Evolutionary conservation across 1,284 basidiomycete species (phyloP), one percentile per base, ranked within the genome.

Genomic region (Apiotrichum domesticum): DNA sequence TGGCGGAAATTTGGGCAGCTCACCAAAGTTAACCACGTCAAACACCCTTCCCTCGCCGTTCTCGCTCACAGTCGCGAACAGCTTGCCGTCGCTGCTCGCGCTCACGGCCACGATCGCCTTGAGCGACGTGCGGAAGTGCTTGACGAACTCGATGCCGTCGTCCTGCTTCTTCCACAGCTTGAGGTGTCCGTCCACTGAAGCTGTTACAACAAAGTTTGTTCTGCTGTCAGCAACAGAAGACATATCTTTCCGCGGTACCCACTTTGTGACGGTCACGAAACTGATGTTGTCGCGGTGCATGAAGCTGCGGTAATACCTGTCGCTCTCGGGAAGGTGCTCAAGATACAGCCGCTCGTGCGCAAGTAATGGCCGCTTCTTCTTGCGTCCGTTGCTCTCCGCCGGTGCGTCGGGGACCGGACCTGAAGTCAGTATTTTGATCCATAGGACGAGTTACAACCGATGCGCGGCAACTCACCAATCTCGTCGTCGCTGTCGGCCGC

Each of bases 91-190:
- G 35, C 87, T 86, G 63, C 90, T 94, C n/a, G 87, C 87, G 43
- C 86, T 87, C 7, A 94, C 86, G 2, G 83, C 86, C 6, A 86
- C 81, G 43, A 98, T 83, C 11, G 90, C 84, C 32, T 83, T 82
- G 33, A 96, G 80, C 67, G 97, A 94, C 2, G 96, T 93, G 44
- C 95, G 85, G 76, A 91, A 95, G 66, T 90, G 87, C 77, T 96
- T 94, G 59, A 94, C 89, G 68, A 93, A 94, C 77, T 95, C 90
- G 67, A 94, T 89, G 6, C 92, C 91, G 5, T 80, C 75, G 11
- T 93, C 87, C 77, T 96, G 92, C 78, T 98, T 98, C 80, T 97
- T 98, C 96, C 96, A 99, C 34, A 99, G 80, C 76, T 99, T 98
- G 66, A 98, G 79, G 75, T 95, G 90, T 1, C 96, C 96, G 69